Conservation (phyloP, 306 rosid genomes). For the Pueraria montana region DNA sequence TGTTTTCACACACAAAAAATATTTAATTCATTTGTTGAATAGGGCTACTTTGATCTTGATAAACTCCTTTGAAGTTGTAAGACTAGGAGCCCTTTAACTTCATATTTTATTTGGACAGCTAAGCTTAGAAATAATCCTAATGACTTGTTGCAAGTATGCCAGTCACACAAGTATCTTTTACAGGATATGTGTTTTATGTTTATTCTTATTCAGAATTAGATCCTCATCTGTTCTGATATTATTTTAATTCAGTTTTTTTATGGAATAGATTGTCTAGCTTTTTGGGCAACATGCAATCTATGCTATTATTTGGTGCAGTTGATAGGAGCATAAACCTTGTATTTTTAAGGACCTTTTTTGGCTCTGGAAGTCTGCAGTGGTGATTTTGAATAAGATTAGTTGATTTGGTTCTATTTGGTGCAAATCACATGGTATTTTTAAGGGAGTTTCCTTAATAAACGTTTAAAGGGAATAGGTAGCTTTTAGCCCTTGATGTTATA, state of each 20-base stretch:
- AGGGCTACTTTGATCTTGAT: background rate
- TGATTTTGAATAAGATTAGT: background rate
- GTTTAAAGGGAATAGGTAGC: background rate
- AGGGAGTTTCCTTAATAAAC: background rate
- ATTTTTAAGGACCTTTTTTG: background rate
- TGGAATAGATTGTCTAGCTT: too few species aligned
- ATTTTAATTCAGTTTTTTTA: too few species aligned
- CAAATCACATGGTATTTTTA: background rate
- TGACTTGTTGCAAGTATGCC: background rate
- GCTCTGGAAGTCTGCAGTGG: background rate
- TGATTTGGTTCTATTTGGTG: constrained; percentile 9
- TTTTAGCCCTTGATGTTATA: background rate
- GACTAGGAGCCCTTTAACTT: background rate
- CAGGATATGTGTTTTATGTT: too few species aligned
- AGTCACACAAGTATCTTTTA: background rate
- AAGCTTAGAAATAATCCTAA: background rate
- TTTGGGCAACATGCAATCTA: too few species aligned
- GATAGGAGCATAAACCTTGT: background rate
- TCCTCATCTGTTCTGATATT: too few species aligned
- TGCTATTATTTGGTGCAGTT: too few species aligned
- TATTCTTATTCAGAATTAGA: too few species aligned
- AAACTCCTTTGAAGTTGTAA: background rate
- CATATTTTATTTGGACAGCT: background rate
- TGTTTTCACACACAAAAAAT: background rate
- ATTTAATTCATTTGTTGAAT: background rate